A percentile compares a stretch with the other conserved stretches of the same genome.
Evolutionary conservation across 2,329 filamentous ascomycete species (phyloP).

Genomic region (Sphaerulina vaccinii): DNA sequence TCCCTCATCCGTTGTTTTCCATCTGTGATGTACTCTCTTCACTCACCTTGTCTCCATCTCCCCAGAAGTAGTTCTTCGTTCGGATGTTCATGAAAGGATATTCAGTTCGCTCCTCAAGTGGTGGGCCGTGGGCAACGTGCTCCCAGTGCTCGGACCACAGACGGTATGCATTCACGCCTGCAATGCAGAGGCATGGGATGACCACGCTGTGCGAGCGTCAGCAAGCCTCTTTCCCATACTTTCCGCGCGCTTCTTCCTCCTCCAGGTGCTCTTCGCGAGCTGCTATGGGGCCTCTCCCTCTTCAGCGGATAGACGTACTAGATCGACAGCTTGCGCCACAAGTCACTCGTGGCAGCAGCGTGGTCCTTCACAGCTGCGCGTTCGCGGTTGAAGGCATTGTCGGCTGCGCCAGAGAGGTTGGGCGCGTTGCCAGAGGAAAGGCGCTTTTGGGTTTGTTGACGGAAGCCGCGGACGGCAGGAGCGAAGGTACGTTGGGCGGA

Average conservation of each 20-base stretch:
- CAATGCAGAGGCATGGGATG: slow-evolving; percentile 69
- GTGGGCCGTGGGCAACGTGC: slow-evolving; percentile 82
- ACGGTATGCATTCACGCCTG: slow-evolving; percentile 78
- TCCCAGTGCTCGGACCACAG: slow-evolving; percentile 97
- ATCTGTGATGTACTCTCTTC: not conserved
- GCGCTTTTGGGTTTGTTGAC: slow-evolving; percentile 27
- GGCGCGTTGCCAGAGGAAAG: slow-evolving; percentile 25
- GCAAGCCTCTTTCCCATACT: slow-evolving; percentile 1
- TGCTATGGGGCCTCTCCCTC: too few relatives aligned
- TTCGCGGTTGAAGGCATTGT: slow-evolving; percentile 94
- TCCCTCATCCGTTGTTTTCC: not conserved
- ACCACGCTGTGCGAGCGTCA: slow-evolving; percentile 49
- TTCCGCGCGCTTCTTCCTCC: too few relatives aligned
- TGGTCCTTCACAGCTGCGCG: slow-evolving; percentile 87
- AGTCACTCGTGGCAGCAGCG: slow-evolving; percentile 68
- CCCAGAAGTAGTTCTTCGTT: slow-evolving; percentile 92
- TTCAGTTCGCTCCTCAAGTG: slow-evolving; percentile 85
- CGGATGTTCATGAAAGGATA: slow-evolving; percentile 99
- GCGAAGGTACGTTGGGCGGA: slow-evolving; percentile 24
- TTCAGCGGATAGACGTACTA: slow-evolving; percentile 69
- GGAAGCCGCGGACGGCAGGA: slow-evolving; percentile 33
- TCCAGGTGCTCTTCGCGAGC: too few relatives aligned
- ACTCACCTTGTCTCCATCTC: slow-evolving; percentile 88
- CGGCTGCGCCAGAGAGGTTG: slow-evolving; percentile 58
- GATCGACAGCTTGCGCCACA: slow-evolving; percentile 94